Conservation (phyloP, 2,329 filamentous ascomycete genomes). For the Ceratocystiopsis sp. region DNA sequence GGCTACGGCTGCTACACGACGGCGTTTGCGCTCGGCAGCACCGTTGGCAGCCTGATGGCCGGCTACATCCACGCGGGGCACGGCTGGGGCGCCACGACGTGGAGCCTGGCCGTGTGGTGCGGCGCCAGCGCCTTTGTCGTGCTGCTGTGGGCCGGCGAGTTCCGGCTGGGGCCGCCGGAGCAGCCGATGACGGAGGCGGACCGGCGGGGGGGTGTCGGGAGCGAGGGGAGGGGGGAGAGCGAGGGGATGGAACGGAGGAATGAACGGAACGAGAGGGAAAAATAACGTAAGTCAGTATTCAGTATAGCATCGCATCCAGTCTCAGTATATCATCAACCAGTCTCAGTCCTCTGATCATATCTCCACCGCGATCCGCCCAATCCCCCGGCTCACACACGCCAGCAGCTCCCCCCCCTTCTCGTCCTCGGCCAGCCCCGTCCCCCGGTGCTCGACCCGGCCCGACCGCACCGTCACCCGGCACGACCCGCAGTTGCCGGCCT, state of each 20-base stretch:
- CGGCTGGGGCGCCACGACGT: constrained; percentile 22
- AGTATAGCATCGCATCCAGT: no score
- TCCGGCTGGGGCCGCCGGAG: not conserved
- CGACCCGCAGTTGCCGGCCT: constrained; percentile 37
- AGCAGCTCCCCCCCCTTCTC: constrained; percentile 29
- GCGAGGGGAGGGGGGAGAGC: no score
- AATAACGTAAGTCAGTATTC: no score
- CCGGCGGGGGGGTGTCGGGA: no score
- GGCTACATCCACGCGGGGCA: constrained; percentile 20
- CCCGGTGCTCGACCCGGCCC: constrained; percentile 31
- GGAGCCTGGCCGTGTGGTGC: constrained; percentile 21
- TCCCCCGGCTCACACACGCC: constrained; percentile 33
- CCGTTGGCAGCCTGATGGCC: constrained; percentile 17
- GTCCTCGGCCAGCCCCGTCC: constrained; percentile 26
- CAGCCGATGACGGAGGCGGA: no score
- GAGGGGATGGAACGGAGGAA: no score
- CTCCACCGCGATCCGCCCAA: constrained; percentile 31
- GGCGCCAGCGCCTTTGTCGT: constrained; percentile 18
- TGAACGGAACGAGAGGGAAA: no score
- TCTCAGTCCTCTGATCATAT: constrained; percentile 20
- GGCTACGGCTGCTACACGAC: constrained; percentile 25
- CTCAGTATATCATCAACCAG: no score
- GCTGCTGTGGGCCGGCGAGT: constrained; percentile 17
- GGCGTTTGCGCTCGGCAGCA: constrained; percentile 23
- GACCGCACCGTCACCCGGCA: constrained; percentile 26